Conservation (phyloP, 2,329 filamentous ascomycete species). For the Ophiosphaerella korrae region DNA sequence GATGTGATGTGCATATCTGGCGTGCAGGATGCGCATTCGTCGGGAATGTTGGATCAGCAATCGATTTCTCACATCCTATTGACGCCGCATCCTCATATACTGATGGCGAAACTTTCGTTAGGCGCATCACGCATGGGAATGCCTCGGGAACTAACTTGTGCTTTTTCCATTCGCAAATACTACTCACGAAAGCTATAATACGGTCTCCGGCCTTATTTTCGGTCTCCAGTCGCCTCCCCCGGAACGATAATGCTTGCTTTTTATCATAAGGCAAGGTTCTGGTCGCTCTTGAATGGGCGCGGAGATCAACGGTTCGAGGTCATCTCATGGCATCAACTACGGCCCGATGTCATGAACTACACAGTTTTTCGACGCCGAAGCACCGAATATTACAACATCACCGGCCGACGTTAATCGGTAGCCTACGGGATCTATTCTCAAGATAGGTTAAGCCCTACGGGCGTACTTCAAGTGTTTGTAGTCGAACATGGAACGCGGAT, state of each 20-base stretch:
- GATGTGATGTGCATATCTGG: constrained; percentile 19
- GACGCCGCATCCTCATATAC: background rate
- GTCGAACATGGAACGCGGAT: no score
- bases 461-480: no score
- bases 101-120: background rate
- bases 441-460: no score
- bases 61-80: background rate
- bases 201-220: no score
- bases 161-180: background rate
- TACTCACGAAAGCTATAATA: background rate
- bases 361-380: background rate
- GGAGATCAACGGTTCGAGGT: background rate
- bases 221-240: background rate
- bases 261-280: background rate
- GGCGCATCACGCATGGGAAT: background rate
- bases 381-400: background rate
- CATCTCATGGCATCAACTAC: background rate
- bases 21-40: background rate
- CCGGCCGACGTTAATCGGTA: background rate
- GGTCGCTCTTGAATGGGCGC: background rate
- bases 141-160: background rate
- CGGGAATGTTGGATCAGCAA: background rate
- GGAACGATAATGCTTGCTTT: background rate
- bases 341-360: background rate
- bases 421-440: no score